Conservation (phyloP, 192 early-diverging fungal species). For the Coemansia sp. region DNA sequence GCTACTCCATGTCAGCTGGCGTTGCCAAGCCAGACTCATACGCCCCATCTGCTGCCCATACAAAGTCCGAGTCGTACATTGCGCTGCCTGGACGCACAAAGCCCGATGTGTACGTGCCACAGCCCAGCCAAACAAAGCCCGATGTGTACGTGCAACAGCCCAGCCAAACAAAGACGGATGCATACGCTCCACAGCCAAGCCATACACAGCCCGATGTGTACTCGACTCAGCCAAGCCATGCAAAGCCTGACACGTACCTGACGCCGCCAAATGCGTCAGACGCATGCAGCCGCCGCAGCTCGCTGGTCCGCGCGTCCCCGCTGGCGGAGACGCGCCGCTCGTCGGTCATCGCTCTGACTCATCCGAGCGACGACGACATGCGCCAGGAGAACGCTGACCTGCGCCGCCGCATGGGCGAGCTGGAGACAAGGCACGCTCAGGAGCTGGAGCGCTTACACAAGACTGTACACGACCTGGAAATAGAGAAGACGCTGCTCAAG, state of each 20-base stretch:
- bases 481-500: constrained; percentile 53
- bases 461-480: constrained; percentile 37
- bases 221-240: not conserved
- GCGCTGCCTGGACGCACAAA: not conserved
- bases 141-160: not conserved
- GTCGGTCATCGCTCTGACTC: constrained; percentile 53
- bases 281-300: constrained; percentile 16
- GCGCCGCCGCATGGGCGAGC: constrained; percentile 44
- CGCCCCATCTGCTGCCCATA: not conserved
- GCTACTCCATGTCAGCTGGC: not conserved
- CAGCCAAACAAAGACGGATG: not conserved
- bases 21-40: not conserved
- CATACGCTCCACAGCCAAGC: not conserved
- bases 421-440: constrained; percentile 39
- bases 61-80: not conserved
- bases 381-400: constrained; percentile 42
- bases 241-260: not conserved
- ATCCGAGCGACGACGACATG: constrained; percentile 42
- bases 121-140: not conserved
- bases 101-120: not conserved
- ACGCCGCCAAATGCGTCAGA: not conserved
- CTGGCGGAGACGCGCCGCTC: constrained; percentile 32
- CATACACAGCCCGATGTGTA: not conserved
- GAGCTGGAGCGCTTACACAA: constrained; percentile 36
- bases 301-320: constrained; percentile 9